These are phyloP conservation scores for Fistulinella prunicolor DNA, from an alignment of 768 basidiomycete species.

Conservation along the genomic window DNA sequence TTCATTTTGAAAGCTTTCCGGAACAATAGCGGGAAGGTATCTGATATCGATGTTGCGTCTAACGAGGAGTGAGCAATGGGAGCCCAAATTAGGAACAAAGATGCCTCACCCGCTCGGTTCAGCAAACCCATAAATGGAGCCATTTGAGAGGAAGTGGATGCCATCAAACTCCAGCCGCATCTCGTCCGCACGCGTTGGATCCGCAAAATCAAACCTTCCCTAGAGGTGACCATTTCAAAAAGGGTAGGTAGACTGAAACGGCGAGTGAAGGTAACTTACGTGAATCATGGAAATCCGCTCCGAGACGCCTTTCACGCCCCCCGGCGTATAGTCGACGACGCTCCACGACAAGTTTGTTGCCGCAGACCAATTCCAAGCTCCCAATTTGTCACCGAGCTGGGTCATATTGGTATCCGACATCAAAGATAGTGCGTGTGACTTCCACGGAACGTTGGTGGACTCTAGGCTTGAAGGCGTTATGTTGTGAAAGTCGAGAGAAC, in stretches of 20 bases:
- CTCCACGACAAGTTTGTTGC: conserved; percentile 63
- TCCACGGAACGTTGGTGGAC: conserved; percentile 44
- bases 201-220: conserved; percentile 72
- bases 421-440: conserved; percentile 44
- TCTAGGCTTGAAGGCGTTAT: conserved; percentile 50
- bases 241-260: conserved; percentile 1
- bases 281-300: conserved; percentile 58
- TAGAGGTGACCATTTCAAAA: conserved; percentile 29
- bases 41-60: conserved; percentile 66
- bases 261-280: conserved; percentile 41
- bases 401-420: conserved; percentile 52
- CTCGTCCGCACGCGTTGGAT: conserved; percentile 50
- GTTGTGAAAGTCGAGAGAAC: conserved; percentile 59
- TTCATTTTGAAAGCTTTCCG: conserved; percentile 50
- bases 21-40: conserved; percentile 62
- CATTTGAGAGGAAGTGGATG: conserved; percentile 69
- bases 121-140: conserved; percentile 75
- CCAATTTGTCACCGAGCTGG: conserved; percentile 44
- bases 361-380: conserved; percentile 70
- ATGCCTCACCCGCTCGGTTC: conserved; percentile 54
- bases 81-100: not conserved
- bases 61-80: not conserved
- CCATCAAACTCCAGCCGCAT: conserved; percentile 73
- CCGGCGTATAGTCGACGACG: conserved; percentile 55
- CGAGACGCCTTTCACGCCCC: conserved; percentile 36